Percentiles rank a stretch among this genome's conserved stretches.
These are phyloP conservation scores for Williopsis jadinii DNA, from an alignment of 1,139 yeast species.

Conservation along the genomic window DNA sequence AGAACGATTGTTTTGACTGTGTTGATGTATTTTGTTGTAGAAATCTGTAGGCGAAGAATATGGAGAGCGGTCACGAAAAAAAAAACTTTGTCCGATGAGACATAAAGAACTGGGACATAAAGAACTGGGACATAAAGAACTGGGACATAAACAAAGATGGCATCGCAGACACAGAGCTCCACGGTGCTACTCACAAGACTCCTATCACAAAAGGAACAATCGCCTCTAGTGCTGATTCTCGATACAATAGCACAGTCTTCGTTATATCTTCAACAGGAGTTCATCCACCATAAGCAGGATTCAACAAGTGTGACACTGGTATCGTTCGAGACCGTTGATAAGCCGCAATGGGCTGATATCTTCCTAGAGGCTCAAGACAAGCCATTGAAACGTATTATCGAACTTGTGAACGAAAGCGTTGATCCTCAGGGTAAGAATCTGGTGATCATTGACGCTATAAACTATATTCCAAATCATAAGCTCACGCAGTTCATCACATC, in stretches of 20 bases:
- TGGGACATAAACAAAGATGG: conserved; percentile 17
- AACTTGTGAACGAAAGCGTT: conserved; percentile 22
- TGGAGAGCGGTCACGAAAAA: too few species aligned
- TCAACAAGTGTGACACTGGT: conserved; percentile 37
- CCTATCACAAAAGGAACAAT: conserved; percentile 57
- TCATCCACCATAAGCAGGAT: conserved; percentile 35
- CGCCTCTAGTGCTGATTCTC: conserved; percentile 63
- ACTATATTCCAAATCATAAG: conserved; percentile 42
- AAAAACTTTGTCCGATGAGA: too few species aligned
- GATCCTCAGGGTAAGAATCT: conserved; percentile 20
- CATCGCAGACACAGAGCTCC: conserved; percentile 43
- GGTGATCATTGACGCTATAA: conserved; percentile 59
- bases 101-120: too few species aligned
- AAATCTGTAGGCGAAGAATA: background rate
- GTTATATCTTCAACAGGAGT: conserved; percentile 46
- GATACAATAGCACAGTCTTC: conserved; percentile 74
- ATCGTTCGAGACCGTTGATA: conserved; percentile 54
- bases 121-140: too few species aligned
- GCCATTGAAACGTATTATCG: conserved; percentile 22
- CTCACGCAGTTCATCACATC: conserved; percentile 48
- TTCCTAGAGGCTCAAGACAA: conserved; percentile 42
- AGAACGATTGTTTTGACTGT: background rate
- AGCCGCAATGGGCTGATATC: conserved; percentile 42
- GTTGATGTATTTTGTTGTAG: background rate
- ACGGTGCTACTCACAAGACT: conserved; percentile 54